Base-by-base conservation (phyloP, 306 rosid genomes). In the Mucuna pruriens region DNA sequence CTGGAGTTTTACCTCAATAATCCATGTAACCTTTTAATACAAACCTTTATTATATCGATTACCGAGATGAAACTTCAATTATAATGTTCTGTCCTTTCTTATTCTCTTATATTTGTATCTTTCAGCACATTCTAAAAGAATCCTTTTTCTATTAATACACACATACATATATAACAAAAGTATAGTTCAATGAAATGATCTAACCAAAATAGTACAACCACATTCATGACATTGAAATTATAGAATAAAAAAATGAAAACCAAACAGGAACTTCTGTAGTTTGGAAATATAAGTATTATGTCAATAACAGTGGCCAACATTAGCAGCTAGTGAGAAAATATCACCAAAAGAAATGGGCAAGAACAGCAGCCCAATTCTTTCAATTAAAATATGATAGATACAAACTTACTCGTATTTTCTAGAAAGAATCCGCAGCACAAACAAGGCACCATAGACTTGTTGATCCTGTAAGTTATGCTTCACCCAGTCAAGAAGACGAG, bases 341-440 rank as follows among this genome's bases (percentile, higher is more conserved):
- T 25, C 44, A 29, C 29, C 81, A 85, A 58, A 10, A 51, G 79
- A 67, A 52, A 49, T 15, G 57, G 49, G 29, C 46, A 74, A 68
- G 66, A 77, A 39, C 20, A 79, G 67, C 42, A 46, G 17, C 25
- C 48, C 45, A 40, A 33, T 34, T 45, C 25, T 62, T 76, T 57
- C 29, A 66, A 64, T 26, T 40, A 15, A 54, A 63, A 71, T 20
- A 65, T 22, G 66, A 79, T 45, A 70, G 11, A 71, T 63, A 48
- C 7, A 55, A 54, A 81, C 99, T 81, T 91, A 96, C 99, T 96
- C 99, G 0, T 96, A 96, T 94, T 96, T 96, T 80, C 98, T 92
- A 60, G 98, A 88, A 80, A 96, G 97, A 82, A 96, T 96, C 71
- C 99, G 90, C 83, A 96, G 84, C 67, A 96, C 98, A 84, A 82